phyloP scores from a whole-genome alignment of 768 basidiomycete genomes.

The Boletus tomentosulus region DNA sequence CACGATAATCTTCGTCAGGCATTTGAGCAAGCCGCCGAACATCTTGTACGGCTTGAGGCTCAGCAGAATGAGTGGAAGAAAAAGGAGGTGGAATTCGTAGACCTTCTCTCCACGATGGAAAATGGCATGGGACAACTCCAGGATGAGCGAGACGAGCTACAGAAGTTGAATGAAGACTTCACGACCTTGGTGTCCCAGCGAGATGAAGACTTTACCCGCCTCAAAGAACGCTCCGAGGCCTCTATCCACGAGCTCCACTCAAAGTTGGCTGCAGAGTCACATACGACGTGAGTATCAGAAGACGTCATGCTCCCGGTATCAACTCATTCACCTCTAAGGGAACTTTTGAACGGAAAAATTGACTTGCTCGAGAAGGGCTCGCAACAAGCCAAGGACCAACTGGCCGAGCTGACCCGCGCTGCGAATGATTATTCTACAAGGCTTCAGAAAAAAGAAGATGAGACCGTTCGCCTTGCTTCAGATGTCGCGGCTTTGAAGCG shows the following conservation, averaged over 20 bases:
- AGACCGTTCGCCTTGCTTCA: conserved; percentile 49
- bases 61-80: conserved; percentile 66
- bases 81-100: conserved; percentile 60
- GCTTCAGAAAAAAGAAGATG: conserved; percentile 74
- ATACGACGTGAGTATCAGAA: conserved; percentile 50
- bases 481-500: conserved; percentile 52
- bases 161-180: conserved; percentile 64
- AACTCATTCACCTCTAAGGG: conserved; percentile 40
- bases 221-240: conserved; percentile 71
- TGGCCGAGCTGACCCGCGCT: conserved; percentile 72
- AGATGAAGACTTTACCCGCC: conserved; percentile 73
- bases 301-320: not conserved
- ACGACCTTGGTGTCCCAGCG: conserved; percentile 63
- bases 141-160: conserved; percentile 56
- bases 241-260: conserved; percentile 63
- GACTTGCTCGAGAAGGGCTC: conserved; percentile 64
- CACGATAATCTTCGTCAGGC: conserved; percentile 64
- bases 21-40: conserved; percentile 83
- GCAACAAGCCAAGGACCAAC: conserved; percentile 70
- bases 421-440: conserved; percentile 70
- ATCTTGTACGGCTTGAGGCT: conserved; percentile 75
- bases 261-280: conserved; percentile 62
- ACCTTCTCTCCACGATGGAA: conserved; percentile 54
- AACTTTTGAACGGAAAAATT: conserved; percentile 53
- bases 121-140: conserved; percentile 56